These are phyloP conservation scores for Clavulina sp. DNA, from an alignment of 768 basidiomycete species.

Conservation along the genomic window DNA sequence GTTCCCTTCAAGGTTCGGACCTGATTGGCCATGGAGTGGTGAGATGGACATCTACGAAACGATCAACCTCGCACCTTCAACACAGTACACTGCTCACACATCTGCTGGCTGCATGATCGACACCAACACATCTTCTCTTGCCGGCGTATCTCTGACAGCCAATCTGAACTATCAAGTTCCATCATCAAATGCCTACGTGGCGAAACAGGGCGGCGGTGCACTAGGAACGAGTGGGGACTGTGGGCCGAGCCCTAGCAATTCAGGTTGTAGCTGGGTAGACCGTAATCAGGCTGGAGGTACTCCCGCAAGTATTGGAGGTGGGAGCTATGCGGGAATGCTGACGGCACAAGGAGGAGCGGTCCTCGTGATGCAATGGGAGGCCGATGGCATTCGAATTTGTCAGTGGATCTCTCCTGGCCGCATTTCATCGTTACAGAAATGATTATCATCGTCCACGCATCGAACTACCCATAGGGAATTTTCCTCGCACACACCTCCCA, in stretches of 20 bases:
- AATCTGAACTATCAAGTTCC: background rate
- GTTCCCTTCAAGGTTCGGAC: conserved; percentile 12
- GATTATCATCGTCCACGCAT: background rate
- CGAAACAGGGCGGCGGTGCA: too few relatives aligned
- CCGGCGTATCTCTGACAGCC: background rate
- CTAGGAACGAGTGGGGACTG: background rate
- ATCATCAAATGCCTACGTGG: background rate
- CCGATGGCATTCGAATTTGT: conserved; percentile 9
- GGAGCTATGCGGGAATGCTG: background rate
- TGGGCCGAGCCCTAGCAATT: conserved; percentile 8
- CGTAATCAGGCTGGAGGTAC: conserved; percentile 12
- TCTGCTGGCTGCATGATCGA: conserved; percentile 3
- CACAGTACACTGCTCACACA: conserved; percentile 11
- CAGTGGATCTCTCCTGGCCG: background rate
- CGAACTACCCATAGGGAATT: conserved; percentile 7
- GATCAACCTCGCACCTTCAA: conserved; percentile 11
- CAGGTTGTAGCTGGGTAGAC: conserved; percentile 19
- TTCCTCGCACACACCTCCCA: conserved; percentile 8
- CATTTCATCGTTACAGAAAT: background rate
- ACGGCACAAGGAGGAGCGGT: conserved; percentile 20
- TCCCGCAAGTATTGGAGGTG: too few relatives aligned
- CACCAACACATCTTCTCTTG: too few relatives aligned
- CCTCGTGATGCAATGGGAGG: conserved; percentile 20
- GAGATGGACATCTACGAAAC: conserved; percentile 13
- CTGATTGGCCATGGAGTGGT: conserved; percentile 37